Conservation (phyloP, 495 filamentous ascomycete species). For the Penicillium robsamsonii region DNA sequence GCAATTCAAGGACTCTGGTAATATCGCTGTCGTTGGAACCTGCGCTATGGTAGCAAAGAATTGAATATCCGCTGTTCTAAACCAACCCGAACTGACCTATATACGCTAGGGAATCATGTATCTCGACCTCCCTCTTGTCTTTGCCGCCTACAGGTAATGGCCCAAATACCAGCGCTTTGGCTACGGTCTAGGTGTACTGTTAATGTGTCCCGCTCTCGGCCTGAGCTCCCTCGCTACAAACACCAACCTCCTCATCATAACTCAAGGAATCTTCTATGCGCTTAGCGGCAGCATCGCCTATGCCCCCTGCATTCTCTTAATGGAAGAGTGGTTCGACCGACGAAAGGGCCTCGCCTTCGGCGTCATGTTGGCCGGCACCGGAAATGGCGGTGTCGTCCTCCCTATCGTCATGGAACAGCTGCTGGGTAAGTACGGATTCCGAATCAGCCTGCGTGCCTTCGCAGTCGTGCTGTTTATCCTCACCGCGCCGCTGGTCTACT, state of each 20-base stretch:
- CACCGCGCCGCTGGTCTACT: slow-evolving; percentile 51
- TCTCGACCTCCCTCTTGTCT: slow-evolving; percentile 13
- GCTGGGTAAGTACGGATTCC: slow-evolving; percentile 50
- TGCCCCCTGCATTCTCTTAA: slow-evolving; percentile 12
- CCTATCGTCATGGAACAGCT: slow-evolving; percentile 49
- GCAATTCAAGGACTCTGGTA: slow-evolving; percentile 27
- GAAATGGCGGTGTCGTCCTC: slow-evolving; percentile 39
- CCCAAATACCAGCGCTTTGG: slow-evolving; percentile 7
- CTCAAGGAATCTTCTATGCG: slow-evolving; percentile 18
- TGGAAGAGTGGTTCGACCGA: slow-evolving; percentile 21
- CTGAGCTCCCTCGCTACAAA: slow-evolving; percentile 17
- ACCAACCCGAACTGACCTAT: background rate
- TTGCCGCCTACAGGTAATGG: slow-evolving; percentile 2
- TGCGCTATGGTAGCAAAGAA: slow-evolving; percentile 19
- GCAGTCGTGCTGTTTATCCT: slow-evolving; percentile 43
- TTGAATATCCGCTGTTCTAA: background rate
- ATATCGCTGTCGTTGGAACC: slow-evolving; percentile 18
- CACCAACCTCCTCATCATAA: slow-evolving; percentile 17
- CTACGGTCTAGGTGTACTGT: slow-evolving; percentile 8
- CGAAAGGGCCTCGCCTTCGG: slow-evolving; percentile 18
- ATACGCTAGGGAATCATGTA: slow-evolving; percentile 13
- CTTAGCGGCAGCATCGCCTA: slow-evolving; percentile 20
- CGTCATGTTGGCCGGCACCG: slow-evolving; percentile 35
- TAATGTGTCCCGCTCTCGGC: slow-evolving; percentile 16
- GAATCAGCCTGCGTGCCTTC: slow-evolving; percentile 48